Percentiles rank a stretch among this genome's conserved stretches.
phyloP scores from a whole-genome alignment of 129 eudicot genomes.

The Erigeron canadensis region DNA sequence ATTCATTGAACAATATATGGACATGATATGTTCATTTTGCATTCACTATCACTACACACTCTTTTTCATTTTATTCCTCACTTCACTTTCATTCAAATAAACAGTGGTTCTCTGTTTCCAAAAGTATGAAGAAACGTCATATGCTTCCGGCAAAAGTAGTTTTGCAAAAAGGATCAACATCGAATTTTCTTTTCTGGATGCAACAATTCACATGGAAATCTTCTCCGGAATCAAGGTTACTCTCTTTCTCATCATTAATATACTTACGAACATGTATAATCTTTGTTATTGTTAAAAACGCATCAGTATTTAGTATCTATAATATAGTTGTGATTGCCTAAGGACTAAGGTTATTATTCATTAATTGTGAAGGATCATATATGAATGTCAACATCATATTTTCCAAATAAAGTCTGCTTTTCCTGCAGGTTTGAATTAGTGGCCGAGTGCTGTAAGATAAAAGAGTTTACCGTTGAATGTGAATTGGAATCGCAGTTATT shows the following conservation, averaged over 20 bases:
- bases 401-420: background rate
- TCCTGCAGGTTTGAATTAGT: background rate
- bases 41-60: background rate
- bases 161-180: background rate
- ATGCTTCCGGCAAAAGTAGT: background rate
- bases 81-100: no score
- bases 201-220: background rate
- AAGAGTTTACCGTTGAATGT: background rate
- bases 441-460: background rate
- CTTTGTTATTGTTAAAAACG: background rate
- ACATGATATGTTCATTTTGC: background rate
- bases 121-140: background rate
- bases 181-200: background rate
- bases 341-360: no score
- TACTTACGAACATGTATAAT: background rate
- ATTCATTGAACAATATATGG: background rate
- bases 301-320: no score
- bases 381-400: background rate
- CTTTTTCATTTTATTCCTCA: no score
- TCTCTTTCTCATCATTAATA: background rate
- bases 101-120: background rate
- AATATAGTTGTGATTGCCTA: background rate
- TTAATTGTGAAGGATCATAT: no score
- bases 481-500: background rate
- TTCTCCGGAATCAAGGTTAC: slow-evolving; percentile 7